Evolutionary conservation across 352 stramenopile genomes (phyloP).

Genomic region (Phytopythium ostracodes): DNA sequence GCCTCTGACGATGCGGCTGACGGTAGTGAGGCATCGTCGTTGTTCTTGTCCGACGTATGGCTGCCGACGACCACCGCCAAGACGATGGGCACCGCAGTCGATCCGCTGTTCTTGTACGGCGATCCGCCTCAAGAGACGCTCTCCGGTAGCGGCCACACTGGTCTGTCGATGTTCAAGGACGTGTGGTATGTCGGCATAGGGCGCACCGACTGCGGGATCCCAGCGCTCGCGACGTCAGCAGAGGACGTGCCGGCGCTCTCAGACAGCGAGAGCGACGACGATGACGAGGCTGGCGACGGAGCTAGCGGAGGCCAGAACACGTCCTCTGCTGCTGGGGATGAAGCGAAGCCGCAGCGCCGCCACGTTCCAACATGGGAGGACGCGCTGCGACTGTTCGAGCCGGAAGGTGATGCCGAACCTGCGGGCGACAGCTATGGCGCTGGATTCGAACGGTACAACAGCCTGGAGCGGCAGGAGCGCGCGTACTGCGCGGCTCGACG

Average conservation of each 20-base stretch:
- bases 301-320: not conserved
- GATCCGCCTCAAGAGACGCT: not conserved
- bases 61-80: conserved; percentile 11
- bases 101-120: not conserved
- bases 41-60: conserved; percentile 23
- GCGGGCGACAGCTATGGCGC: conserved; percentile 9
- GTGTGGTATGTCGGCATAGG: conserved; percentile 42
- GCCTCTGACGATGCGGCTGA: not conserved
- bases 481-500: conserved; percentile 49
- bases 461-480: conserved; percentile 55
- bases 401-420: conserved; percentile 2
- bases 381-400: conserved; percentile 23
- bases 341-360: not conserved
- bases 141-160: not conserved
- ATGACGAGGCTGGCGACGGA: conserved; percentile 33
- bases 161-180: conserved; percentile 18
- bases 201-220: conserved; percentile 17
- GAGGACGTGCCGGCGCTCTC: conserved; percentile 56
- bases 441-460: conserved; percentile 54
- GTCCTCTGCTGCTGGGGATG: not conserved
- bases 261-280: conserved; percentile 75
- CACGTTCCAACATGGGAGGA: conserved; percentile 26
- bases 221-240: conserved; percentile 21
- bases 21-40: conserved; percentile 5
- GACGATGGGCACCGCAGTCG: conserved; percentile 12